These are phyloP conservation scores for Cucurbita pepo DNA, from an alignment of 306 rosid genomes.

Conservation along the genomic window DNA sequence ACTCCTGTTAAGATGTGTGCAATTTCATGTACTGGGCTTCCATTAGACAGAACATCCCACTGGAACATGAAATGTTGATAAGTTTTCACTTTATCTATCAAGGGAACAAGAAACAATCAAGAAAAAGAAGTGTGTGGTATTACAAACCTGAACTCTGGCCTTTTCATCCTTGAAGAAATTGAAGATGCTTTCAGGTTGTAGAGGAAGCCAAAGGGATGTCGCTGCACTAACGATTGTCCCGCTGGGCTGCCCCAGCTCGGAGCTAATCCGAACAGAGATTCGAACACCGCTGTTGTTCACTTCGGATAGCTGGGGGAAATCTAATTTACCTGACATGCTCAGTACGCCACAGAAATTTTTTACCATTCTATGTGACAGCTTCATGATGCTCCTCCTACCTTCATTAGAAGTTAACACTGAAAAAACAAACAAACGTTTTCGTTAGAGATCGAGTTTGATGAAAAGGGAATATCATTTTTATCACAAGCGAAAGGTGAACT, in stretches of 20 bases:
- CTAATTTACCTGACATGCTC: slow-evolving; percentile 27
- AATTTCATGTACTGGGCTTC: slow-evolving; percentile 19
- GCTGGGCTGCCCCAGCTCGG: slow-evolving; percentile 21
- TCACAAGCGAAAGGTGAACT: background rate
- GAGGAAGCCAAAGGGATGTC: slow-evolving; percentile 47
- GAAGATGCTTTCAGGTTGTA: slow-evolving; percentile 16
- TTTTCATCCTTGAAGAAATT: slow-evolving; percentile 27
- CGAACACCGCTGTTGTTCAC: slow-evolving; percentile 19
- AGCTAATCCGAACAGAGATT: slow-evolving; percentile 19
- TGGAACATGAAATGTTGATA: slow-evolving; percentile 6
- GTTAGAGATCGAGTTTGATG: background rate
- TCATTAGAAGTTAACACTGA: slow-evolving; percentile 21
- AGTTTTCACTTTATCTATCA: background rate
- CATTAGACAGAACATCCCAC: slow-evolving; percentile 56
- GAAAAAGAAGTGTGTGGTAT: background rate
- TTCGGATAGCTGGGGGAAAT: slow-evolving; percentile 30
- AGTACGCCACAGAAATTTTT: slow-evolving; percentile 29
- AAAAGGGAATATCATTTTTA: background rate
- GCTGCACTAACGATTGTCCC: slow-evolving; percentile 34
- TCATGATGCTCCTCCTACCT: slow-evolving; percentile 30
- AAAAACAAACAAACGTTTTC: background rate
- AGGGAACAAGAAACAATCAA: background rate
- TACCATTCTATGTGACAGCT: slow-evolving; percentile 41
- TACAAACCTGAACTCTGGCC: slow-evolving; percentile 34
- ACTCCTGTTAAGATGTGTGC: slow-evolving; percentile 33